Base-by-base conservation (phyloP, 345 rosid genomes). In the Linum lewisii region DNA sequence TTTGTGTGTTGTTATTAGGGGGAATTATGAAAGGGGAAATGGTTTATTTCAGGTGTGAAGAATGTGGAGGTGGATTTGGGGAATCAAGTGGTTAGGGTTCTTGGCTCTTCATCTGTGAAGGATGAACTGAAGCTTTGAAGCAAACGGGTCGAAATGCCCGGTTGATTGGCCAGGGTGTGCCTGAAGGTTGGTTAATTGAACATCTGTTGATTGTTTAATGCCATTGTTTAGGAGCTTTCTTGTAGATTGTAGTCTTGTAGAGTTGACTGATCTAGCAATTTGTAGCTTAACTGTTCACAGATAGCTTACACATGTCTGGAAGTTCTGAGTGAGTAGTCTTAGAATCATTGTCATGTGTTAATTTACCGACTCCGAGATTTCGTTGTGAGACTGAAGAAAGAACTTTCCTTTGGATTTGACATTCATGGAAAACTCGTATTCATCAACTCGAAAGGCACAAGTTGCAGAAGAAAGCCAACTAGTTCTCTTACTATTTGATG, bases 101-200 rank as follows among this genome's bases (percentile, higher is more conserved):
- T 83, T 64, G 97, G 99, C 53, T 73, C 77, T 62, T 81, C 94
- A 19, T 81, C 97, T 60, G 83, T 85, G 58, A 89, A 75, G 69
- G 69, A 81, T 93, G 88, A n/a, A 71, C 80, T 3, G 90, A 87
- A 70, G 95, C 95, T 32, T 63, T 93, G 79, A 86, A 85, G 82
- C 91, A 82, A 78, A 89, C 87, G 0, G 94, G 97, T 53, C 78
- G 91, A 58, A 89, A 82, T 70, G 89, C 97, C 63, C 80, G 88
- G 1, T 63, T 93, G 63, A 87, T 93, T 60, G 99, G 99, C 55
- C 97, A 89, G 79, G 97, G 99, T 54, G 73, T 87, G 55, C 97
- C 94, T 15, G 91, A 93, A 77, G 99, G 99, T 93, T 37, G 58
- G 84, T 72, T 32, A 10, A 52, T 58, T 25, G 29, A 47, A 24